These are phyloP conservation scores for Ascochyta viciae-villosae DNA, from an alignment of 2,329 filamentous ascomycete species.

Conservation along the genomic window DNA sequence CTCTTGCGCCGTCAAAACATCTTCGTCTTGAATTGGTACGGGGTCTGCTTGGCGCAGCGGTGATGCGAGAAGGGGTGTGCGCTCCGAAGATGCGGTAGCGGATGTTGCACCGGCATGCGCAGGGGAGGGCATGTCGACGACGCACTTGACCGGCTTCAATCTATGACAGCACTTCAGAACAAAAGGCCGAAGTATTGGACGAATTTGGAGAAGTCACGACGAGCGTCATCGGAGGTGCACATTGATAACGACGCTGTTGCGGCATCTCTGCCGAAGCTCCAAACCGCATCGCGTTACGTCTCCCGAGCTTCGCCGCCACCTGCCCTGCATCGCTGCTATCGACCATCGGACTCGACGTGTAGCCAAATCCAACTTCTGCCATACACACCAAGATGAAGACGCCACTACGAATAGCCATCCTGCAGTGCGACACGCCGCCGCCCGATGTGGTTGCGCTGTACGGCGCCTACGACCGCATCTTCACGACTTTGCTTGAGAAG, in stretches of 20 bases:
- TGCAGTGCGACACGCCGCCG: constrained; percentile 85
- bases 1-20: constrained; percentile 30
- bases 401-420: constrained; percentile 77
- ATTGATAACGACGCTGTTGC: background rate
- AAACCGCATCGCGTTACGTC: constrained; percentile 6
- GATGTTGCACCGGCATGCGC: constrained; percentile 3
- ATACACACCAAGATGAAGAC: constrained; percentile 39
- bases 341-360: constrained; percentile 6
- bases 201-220: background rate
- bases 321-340: constrained; percentile 3
- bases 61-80: constrained; percentile 42
- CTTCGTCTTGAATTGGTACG: constrained; percentile 32
- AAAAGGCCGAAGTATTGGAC: too few relatives aligned
- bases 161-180: too few relatives aligned
- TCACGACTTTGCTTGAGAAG: constrained; percentile 60
- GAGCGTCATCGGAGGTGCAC: constrained; percentile 13
- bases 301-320: constrained; percentile 12
- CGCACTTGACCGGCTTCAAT: background rate
- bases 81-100: constrained; percentile 30
- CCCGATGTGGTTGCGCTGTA: constrained; percentile 69
- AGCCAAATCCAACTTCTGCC: background rate
- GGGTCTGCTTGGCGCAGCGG: constrained; percentile 23
- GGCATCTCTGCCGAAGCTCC: constrained; percentile 8
- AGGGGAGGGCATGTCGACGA: constrained; percentile 7
- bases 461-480: constrained; percentile 72